Evolutionary conservation across 1,284 basidiomycete species (phyloP), one percentile per base, ranked within the genome.

Genomic region (Austropuccinia psidii): DNA sequence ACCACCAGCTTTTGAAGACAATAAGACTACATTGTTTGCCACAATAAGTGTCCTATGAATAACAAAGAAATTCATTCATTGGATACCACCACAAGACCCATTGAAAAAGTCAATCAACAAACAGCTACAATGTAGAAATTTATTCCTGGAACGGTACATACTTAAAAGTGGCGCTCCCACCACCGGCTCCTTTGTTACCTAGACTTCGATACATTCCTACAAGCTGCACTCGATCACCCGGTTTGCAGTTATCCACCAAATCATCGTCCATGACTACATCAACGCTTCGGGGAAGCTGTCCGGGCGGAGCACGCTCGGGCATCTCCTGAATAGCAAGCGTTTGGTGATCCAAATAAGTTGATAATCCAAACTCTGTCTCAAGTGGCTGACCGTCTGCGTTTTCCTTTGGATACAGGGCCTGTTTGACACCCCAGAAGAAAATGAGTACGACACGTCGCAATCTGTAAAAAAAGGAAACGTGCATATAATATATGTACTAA

Each of bases 311-410:
- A 17, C 95, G 87, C 82, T 99, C 96, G 0, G 96, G 96, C 95
- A 98, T 98, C 81, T 99, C 96, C 82, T 99, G 96, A 76, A 99
- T 97, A 79, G 89, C 93, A 79, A 98, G 92, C 77, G 92, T 88
- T 82, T 99, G 96, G 82, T 98, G 91, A 82, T 99, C 96, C 74
- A 91, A 86, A 84, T 96, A 99, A 5, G 89, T 87, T 79, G 90
- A 93, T 76, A 90, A 85, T 13, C 96, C 96, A 80, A 89, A 98
- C 83, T 99, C 96, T 79, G 90, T 97, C 79, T 93, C 86, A 58
- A 99, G 84, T 6, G 87, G 84, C 79, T 89, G 87, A 1, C 92
- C 93, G 72, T 93, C 89, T 58, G 93, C 92, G 80, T 98, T 94
- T 55, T 88, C 88, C 80, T 93, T 90, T 0, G 96, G 96, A 37